Conservation (phyloP, 2,329 filamentous ascomycete species). For the Xylariomycetidae sp. region DNA sequence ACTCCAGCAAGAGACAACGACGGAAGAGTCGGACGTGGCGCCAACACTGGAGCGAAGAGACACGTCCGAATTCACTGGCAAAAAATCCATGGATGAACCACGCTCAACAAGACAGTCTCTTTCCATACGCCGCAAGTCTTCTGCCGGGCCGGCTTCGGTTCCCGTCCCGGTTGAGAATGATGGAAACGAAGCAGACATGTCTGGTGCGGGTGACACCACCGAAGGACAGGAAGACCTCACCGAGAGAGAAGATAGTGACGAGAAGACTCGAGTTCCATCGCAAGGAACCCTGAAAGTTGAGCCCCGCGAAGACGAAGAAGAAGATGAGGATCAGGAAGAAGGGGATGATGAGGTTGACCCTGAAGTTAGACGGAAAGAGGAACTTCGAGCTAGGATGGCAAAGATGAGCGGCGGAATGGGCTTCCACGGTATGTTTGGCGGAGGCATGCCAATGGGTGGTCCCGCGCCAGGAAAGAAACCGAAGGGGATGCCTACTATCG, state of each 20-base stretch:
- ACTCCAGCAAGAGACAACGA: conserved; percentile 25
- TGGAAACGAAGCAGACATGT: conserved; percentile 62
- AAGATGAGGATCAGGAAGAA: conserved; percentile 62
- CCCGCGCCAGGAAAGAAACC: conserved; percentile 52
- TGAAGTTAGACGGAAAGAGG: conserved; percentile 78
- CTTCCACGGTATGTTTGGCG: conserved; percentile 85
- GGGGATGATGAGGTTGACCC: conserved; percentile 85
- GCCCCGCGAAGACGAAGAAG: conserved; percentile 39
- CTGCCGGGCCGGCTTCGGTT: conserved; percentile 41
- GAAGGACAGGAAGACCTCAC: conserved; percentile 58
- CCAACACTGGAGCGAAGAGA: conserved; percentile 41
- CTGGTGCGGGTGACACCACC: conserved; percentile 59
- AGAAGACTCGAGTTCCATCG: conserved; percentile 40
- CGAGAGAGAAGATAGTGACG: conserved; percentile 72
- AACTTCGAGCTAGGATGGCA: conserved; percentile 91
- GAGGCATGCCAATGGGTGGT: conserved; percentile 58
- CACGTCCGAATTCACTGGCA: conserved; percentile 42
- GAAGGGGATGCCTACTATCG: conserved; percentile 37
- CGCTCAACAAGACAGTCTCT: conserved; percentile 34
- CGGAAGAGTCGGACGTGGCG: conserved; percentile 30
- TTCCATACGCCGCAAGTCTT: conserved; percentile 48
- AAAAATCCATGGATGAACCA: conserved; percentile 49
- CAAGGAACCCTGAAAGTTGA: conserved; percentile 35
- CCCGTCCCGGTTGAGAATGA: conserved; percentile 48
- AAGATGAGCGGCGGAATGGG: conserved; percentile 95